Evolutionary conservation across 2,329 filamentous ascomycete species (phyloP).

Genomic region (Ascomycota sp.): DNA sequence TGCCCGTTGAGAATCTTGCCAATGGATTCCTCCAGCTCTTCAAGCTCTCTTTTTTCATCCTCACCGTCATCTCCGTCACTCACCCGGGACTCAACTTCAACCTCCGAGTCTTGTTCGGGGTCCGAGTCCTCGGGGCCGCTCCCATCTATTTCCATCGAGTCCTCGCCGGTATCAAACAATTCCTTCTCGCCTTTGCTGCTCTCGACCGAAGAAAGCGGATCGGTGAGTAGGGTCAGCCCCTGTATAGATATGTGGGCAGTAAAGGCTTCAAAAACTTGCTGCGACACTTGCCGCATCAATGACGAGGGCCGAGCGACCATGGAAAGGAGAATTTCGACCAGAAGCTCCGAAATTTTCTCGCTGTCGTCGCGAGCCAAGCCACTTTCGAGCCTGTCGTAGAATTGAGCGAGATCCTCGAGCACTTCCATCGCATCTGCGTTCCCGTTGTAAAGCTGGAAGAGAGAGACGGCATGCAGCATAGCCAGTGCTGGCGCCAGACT

Average conservation of each 20-base stretch:
- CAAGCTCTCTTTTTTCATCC: slow-evolving; percentile 21
- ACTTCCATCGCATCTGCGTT: slow-evolving; percentile 71
- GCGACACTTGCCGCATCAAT: slow-evolving; percentile 66
- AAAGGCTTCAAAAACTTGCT: slow-evolving; percentile 75
- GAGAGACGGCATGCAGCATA: slow-evolving; percentile 63
- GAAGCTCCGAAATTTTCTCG: slow-evolving; percentile 41
- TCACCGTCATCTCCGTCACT: slow-evolving; percentile 21
- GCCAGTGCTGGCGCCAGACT: slow-evolving; percentile 42
- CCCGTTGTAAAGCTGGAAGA: slow-evolving; percentile 79
- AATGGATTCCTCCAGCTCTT: slow-evolving; percentile 50
- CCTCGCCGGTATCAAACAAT: slow-evolving; percentile 55
- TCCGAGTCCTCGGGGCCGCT: slow-evolving; percentile 23
- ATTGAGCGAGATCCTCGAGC: slow-evolving; percentile 61
- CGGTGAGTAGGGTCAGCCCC: slow-evolving; percentile 43
- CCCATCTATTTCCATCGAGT: slow-evolving; percentile 36
- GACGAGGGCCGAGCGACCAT: slow-evolving; percentile 73
- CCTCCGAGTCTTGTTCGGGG: slow-evolving; percentile 25
- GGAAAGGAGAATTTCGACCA: slow-evolving; percentile 78
- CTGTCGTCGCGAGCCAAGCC: slow-evolving; percentile 28
- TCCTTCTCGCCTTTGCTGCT: slow-evolving; percentile 67
- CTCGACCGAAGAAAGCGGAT: slow-evolving; percentile 61
- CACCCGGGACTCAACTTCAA: slow-evolving; percentile 27
- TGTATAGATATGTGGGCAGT: slow-evolving; percentile 52
- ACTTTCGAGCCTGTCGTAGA: slow-evolving; percentile 44
- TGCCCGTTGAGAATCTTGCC: slow-evolving; percentile 60